Conservation (phyloP, 2,329 filamentous ascomycete genomes). For the Rhynchosporium secalis region DNA sequence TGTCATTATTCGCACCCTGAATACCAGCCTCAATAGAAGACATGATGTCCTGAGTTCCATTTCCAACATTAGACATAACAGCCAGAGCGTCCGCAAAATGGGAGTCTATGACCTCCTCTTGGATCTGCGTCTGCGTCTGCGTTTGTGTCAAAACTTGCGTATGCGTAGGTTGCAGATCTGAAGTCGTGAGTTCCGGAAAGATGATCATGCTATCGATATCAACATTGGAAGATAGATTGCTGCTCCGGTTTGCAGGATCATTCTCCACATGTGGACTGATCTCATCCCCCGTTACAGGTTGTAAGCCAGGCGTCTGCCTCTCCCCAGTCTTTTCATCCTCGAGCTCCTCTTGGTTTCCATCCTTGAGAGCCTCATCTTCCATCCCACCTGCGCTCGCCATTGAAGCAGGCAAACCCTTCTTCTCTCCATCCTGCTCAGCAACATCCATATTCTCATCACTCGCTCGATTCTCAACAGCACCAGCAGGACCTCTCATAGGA, state of each 20-base stretch:
- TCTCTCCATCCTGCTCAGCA: background rate
- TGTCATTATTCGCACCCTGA: background rate
- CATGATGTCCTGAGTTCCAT: background rate
- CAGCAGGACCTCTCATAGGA: background rate
- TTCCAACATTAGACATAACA: conserved; percentile 12
- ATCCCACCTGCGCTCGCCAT: background rate
- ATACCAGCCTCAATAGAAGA: background rate
- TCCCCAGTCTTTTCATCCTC: background rate
- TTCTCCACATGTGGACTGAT: background rate
- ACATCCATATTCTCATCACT: background rate
- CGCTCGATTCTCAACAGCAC: background rate
- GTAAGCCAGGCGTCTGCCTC: background rate
- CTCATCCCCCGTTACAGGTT: background rate
- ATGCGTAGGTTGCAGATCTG: conserved; percentile 2
- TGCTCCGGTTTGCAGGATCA: background rate
- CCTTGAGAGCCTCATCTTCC: background rate
- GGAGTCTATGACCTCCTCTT: background rate
- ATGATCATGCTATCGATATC: conserved; percentile 4
- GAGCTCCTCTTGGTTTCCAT: background rate
- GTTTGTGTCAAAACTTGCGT: background rate
- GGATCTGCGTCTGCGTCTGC: background rate
- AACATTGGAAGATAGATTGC: background rate
- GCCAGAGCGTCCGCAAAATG: conserved; percentile 13
- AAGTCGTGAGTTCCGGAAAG: background rate
- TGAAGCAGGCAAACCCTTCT: background rate